These are phyloP conservation scores for Phaeosphaeriaceae sp. DNA, from an alignment of 2,329 filamentous ascomycete species.

Conservation along the genomic window DNA sequence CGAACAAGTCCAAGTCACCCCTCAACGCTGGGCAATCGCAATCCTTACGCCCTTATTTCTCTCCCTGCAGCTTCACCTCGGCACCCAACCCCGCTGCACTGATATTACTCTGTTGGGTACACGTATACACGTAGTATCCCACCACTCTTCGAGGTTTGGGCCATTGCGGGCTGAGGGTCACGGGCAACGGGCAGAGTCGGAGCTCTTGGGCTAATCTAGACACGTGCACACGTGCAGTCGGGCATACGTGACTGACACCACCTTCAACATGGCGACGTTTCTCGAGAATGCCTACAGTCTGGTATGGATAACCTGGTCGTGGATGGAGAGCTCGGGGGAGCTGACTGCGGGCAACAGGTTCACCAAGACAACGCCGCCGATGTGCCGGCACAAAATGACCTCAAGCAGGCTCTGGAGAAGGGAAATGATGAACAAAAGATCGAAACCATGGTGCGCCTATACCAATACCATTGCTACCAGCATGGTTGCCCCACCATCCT, in stretches of 20 bases:
- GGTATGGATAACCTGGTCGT: constrained; percentile 52
- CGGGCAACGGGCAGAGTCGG: constrained; percentile 28
- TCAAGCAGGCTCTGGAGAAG: constrained; percentile 93
- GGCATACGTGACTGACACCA: background rate
- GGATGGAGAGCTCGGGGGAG: constrained; percentile 27
- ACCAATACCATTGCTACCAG: constrained; percentile 20
- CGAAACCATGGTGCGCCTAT: constrained; percentile 66
- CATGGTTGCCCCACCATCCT: constrained; percentile 30
- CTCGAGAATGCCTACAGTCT: constrained; percentile 95
- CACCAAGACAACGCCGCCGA: constrained; percentile 97
- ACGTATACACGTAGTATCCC: constrained; percentile 50
- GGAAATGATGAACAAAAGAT: constrained; percentile 91
- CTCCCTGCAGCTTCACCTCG: constrained; percentile 18
- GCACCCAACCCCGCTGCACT: constrained; percentile 2
- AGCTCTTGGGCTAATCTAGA: constrained; percentile 30
- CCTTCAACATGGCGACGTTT: constrained; percentile 83
- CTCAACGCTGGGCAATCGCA: constrained; percentile 25
- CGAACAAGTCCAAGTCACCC: constrained; percentile 22
- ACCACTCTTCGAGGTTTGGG: constrained; percentile 33
- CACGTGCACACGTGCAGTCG: constrained; percentile 2
- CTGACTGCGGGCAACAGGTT: constrained; percentile 55
- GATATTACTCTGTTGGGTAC: too few relatives aligned
- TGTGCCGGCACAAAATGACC: constrained; percentile 85
- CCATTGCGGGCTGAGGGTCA: constrained; percentile 43
- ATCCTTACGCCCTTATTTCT: constrained; percentile 4